Base-by-base conservation (phyloP, 2,329 filamentous ascomycete species). In the Fusarium luffae region DNA sequence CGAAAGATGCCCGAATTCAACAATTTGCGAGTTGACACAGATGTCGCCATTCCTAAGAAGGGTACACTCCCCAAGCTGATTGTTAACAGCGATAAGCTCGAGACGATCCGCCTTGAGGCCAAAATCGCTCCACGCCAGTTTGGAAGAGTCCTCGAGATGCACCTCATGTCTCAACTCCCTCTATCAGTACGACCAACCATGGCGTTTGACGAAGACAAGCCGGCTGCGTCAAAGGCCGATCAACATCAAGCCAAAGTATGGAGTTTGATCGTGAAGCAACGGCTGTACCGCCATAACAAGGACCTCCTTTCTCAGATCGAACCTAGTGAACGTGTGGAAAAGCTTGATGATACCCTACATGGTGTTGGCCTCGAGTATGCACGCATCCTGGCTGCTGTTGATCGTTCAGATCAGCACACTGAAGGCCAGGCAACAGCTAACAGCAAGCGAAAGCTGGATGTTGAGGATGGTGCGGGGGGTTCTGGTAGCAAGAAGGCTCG, bases 121-220 rank as follows among this genome's bases (percentile, higher is more conserved):
- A 96, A 95, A 83, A 93, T 95, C 61, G 89, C 90, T 3, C 86
- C 89, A 0, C 85, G 93, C n/a, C 93, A 96, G 75, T 94, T 95
- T 77, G 85, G 85, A 66, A 86, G 93, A 8, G 84, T 94, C 10
- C 82, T 93, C 1, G 93, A 96, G 78, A 92, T 95, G 85, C 89
- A 94, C 50, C 83, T 91, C 27, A 88, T 91, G 82, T 88, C 88
- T 3, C 81, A 84, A 66, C 82, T 92, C 12, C 85, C 89, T 1
- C 78, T 78, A 9, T 82, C 84, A 1, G 84, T 90, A 51, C 87
- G 89, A 18, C 88, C 88, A 68, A 77, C 82, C 60, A 77, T 86
- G 78, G 62, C 79, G 57, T 63, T 82, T 9, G 82, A 79, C 9
- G 84, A 76, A 78, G 83, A 76, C 77, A 79, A 66, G 74, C 82